Conservation (phyloP, 1,284 basidiomycete genomes). For the Austroboletus niveus region DNA sequence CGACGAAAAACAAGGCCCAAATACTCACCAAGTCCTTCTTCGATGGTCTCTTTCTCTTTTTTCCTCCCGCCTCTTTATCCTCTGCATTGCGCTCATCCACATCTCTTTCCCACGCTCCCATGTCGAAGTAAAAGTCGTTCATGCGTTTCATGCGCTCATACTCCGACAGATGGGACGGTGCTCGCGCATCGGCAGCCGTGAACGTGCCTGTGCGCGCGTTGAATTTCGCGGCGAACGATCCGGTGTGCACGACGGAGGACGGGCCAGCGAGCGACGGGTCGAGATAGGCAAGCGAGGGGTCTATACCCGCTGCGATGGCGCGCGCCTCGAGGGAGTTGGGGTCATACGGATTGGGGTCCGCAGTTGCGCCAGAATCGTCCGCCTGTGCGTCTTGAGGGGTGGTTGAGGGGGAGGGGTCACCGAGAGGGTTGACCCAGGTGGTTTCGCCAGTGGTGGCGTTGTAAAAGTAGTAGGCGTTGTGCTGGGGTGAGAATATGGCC, state of each 20-base stretch:
- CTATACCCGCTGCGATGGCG: conserved; percentile 75
- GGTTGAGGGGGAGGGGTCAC: conserved; percentile 32
- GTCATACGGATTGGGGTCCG: conserved; percentile 22
- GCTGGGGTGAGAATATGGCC: conserved; percentile 79
- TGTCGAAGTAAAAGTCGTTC: conserved; percentile 88
- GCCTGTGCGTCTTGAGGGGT: conserved; percentile 3
- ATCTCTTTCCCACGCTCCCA: conserved; percentile 77
- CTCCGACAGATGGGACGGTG: conserved; percentile 78
- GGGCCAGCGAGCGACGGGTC: conserved; percentile 62
- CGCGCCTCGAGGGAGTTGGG: conserved; percentile 55
- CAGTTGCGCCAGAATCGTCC: not conserved
- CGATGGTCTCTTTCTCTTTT: conserved; percentile 72
- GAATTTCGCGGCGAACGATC: conserved; percentile 71
- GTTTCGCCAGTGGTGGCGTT: conserved; percentile 78
- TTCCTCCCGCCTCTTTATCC: conserved; percentile 54
- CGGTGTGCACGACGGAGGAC: conserved; percentile 40
- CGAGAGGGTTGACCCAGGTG: conserved; percentile 85
- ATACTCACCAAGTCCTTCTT: conserved; percentile 81
- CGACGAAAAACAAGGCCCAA: conserved; percentile 1
- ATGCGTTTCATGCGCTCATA: conserved; percentile 83
- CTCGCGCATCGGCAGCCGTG: conserved; percentile 60
- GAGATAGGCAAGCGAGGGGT: conserved; percentile 79
- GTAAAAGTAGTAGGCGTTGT: conserved; percentile 88
- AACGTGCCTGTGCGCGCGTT: conserved; percentile 85
- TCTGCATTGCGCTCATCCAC: conserved; percentile 57